Evolutionary conservation across 2,329 filamentous ascomycete genomes (phyloP).

Genomic region (Talaromyces sp.): DNA sequence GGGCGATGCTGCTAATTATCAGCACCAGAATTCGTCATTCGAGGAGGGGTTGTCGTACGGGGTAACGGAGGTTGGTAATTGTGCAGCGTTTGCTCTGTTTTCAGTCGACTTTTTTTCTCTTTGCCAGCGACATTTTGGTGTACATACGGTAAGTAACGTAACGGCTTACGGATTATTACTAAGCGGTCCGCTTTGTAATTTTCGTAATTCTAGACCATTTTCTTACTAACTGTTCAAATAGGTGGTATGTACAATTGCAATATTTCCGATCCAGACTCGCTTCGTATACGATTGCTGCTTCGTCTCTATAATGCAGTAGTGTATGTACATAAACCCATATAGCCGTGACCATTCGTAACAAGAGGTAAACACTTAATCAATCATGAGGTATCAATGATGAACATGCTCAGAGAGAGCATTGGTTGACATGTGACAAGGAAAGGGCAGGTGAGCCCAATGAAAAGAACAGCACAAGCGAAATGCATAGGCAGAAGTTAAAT

Average conservation of each 20-base stretch:
- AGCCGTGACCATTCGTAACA: constrained; percentile 2
- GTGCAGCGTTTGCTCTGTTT: background rate
- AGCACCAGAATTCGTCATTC: background rate
- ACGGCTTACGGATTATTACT: background rate
- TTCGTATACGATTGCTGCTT: constrained; percentile 9
- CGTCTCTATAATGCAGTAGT: constrained; percentile 7
- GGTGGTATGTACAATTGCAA: background rate
- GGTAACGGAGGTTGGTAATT: background rate
- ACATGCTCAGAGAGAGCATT: background rate
- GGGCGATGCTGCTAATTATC: background rate
- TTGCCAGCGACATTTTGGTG: background rate
- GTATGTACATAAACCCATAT: constrained; percentile 4
- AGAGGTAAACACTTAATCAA: constrained; percentile 4
- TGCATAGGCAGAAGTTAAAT: constrained; percentile 17
- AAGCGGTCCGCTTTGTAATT: background rate
- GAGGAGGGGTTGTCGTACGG: background rate
- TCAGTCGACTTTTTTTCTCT: background rate
- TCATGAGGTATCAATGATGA: constrained; percentile 8
- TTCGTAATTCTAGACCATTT: background rate
- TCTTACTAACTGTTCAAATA: background rate
- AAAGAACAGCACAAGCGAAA: constrained; percentile 5
- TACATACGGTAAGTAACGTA: background rate
- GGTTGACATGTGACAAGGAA: background rate
- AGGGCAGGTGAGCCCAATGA: background rate
- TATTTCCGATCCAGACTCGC: background rate